Evolutionary conservation across 2,329 filamentous ascomycete genomes (phyloP), one percentile per base, ranked within the genome.

Genomic region (Malbranchea zuffiana): DNA sequence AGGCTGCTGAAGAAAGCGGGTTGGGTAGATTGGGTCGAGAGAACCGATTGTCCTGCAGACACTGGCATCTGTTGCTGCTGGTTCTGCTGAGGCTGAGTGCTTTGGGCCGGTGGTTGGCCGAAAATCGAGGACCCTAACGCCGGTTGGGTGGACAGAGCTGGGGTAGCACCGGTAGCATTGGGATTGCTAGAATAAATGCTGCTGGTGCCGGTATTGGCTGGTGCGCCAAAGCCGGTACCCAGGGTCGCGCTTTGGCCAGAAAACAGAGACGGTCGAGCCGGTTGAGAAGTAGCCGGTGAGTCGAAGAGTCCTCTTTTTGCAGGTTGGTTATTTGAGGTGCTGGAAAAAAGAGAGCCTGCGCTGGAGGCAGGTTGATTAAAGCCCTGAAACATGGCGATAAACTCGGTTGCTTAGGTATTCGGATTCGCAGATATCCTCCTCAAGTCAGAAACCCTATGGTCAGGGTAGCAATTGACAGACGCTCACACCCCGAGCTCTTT

Each of bases 1-100:
- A 80, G 54, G 45, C 74, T 74, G 47, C 78, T 75, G 51, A 79
- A 80, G 48, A 76, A 78, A 1, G 73, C 73, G 18, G 74, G 71
- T 47, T 72, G 67, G 3, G 63, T 58, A 19, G 53, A 36, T 33
- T 59, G 57, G 11, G 43, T 39, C 12, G 32, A 32, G 3, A 39
- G 18, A 37, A 50, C 51, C 13, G 46, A 44, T 26, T 53, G 47
- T 2, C 23, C 17, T 20, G 41, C 35, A 27, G 49, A 32, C 44
- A 42, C 36, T 10, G 51, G 52, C 34, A 50, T 35, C 25, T 44
- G 41, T 44, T 51, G 51, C 38, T 55, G 35, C 31, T 50, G 48
- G 10, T 40, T 10, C 39, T 40, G 25, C 23, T 46, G 38, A 16
- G 40, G 23, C 18, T 44, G 43, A 13, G 43, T 35, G 26, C 39